Evolutionary conservation across 345 rosid genomes (phyloP), one percentile per base, ranked within the genome.

Genomic region (Psidium friedrichsthalianum): DNA sequence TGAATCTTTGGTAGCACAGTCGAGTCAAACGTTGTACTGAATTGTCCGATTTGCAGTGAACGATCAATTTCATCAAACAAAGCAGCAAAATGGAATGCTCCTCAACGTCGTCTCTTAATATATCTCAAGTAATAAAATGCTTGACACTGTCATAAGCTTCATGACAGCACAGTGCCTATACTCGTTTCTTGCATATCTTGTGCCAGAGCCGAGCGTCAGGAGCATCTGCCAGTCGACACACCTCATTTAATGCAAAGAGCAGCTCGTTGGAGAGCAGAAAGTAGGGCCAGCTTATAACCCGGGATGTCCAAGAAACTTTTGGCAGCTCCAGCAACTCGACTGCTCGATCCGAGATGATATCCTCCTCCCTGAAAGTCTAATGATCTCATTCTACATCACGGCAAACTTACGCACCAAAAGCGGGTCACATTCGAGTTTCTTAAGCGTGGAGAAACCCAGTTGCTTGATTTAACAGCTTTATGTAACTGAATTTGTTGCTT

Each of bases 261-360:
- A 96, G 90, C 93, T 96, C 99, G 84, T 95, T 92, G 86, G 98
- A 92, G 84, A 96, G 92, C 87, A 96, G 92, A 88, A 95, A 94
- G 89, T 92, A 94, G 8, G 99, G 99, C 98, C 98, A 96, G 54
- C 98, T 94, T 87, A 93, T 91, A 85, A 94, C 99, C 82, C 91
- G 90, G 82, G 94, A 95, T 84, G 94, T 90, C 98, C 98, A 96
- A 74, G 95, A 87, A 93, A 93, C 91, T 82, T 91, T 90, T 27
- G 98, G 95, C 88, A 95, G 89, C 91, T 96, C 98, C 91, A 95
- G 88, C 56, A 96, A 89, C 90, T 95, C 99, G 56, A 94, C 92
- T 90, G 94, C 99, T 36, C 57, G 85, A 87, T 96, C 96, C 83
- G 98, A 94, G 85, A 96, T 90, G 64, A 95, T 93, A 90, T 96